phyloP scores from a whole-genome alignment of 2,329 filamentous ascomycete genomes.

The Aspergillus pseudonomiae region DNA sequence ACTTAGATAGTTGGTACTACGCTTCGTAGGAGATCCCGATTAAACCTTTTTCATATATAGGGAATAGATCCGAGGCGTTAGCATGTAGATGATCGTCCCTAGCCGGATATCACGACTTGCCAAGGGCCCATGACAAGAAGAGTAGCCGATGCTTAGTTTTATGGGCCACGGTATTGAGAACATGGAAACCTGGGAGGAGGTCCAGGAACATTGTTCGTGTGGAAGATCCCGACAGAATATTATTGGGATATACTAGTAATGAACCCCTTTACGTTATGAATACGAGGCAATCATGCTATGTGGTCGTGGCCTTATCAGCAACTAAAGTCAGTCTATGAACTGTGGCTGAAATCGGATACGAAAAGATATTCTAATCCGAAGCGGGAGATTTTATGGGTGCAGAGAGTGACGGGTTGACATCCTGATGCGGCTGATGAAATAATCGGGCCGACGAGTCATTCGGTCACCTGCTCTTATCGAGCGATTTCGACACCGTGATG shows the following conservation, averaged over 20 bases:
- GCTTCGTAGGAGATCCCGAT: not conserved
- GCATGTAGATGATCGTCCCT: not conserved
- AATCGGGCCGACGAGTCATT: not conserved
- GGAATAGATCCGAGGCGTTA: not conserved
- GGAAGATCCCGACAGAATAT: not conserved
- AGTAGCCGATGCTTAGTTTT: conserved; percentile 1
- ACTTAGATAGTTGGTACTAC: not conserved
- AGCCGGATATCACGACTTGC: not conserved
- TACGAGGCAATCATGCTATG: not conserved
- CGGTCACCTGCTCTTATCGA: not conserved
- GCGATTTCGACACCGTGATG: not conserved
- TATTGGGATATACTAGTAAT: not conserved
- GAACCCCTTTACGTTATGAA: not conserved
- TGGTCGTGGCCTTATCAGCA: not conserved
- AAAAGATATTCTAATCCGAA: not conserved
- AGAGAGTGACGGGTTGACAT: not conserved
- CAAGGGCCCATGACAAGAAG: not conserved
- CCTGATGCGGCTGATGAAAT: not conserved
- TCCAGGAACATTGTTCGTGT: not conserved
- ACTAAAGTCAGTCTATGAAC: not conserved
- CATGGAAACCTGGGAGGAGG: not conserved
- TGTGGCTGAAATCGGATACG: not conserved
- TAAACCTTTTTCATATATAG: not conserved
- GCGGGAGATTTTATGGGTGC: not conserved
- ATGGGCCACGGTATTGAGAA: not conserved